phyloP scores from a whole-genome alignment of 306 rosid genomes.

The Sicyos baderoa region DNA sequence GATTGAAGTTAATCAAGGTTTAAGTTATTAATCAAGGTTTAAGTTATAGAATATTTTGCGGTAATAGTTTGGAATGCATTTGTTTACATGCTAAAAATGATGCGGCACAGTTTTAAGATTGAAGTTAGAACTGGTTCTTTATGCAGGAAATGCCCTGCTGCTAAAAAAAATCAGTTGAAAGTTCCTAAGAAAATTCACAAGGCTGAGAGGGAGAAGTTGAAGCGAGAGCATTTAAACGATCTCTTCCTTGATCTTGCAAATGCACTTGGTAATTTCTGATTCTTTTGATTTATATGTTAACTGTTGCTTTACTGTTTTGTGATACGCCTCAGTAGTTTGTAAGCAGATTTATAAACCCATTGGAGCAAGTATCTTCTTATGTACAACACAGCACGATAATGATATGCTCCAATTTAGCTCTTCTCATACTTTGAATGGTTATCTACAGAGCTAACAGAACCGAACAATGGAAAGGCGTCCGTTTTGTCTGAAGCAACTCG shows the following conservation, averaged over 20 bases:
- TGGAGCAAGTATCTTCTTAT: neutral
- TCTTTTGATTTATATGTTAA: neutral
- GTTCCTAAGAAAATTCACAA: conserved; percentile 72
- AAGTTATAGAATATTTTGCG: neutral
- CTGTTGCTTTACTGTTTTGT: neutral
- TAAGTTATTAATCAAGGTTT: too few species aligned
- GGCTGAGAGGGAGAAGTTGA: conserved; percentile 89
- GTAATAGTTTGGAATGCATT: neutral
- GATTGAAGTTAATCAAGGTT: too few species aligned
- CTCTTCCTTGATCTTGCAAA: conserved; percentile 73
- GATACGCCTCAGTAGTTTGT: neutral
- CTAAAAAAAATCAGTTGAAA: conserved; percentile 43
- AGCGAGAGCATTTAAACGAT: conserved; percentile 82
- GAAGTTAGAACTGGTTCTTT: conserved; percentile 22
- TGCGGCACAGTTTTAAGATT: neutral
- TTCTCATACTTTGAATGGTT: neutral
- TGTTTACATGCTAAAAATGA: neutral
- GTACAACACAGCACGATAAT: too few species aligned
- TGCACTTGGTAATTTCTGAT: conserved; percentile 52
- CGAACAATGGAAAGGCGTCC: conserved; percentile 71
- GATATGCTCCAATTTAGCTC: conserved; percentile 27
- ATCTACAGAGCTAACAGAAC: conserved; percentile 47
- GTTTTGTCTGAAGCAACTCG: conserved; percentile 48
- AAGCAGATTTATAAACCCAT: neutral
- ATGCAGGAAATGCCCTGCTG: conserved; percentile 43